A percentile compares a stretch with the other conserved stretches of the same genome.
phyloP scores from a whole-genome alignment of 2,329 filamentous ascomycete genomes.

The Pyrenophora seminiperda region DNA sequence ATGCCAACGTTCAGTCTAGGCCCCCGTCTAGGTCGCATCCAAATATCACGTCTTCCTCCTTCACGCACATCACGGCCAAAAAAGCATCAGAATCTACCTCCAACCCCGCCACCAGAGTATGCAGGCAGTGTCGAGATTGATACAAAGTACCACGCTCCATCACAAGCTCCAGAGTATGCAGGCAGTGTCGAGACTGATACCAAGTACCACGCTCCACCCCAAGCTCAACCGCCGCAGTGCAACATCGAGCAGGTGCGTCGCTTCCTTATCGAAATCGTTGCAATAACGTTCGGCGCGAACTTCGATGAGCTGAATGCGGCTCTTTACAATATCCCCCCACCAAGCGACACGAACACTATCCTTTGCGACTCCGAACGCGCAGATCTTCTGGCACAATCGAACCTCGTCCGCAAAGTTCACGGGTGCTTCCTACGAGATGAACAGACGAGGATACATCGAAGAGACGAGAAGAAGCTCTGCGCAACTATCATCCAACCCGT shows the following conservation, averaged over 20 bases:
- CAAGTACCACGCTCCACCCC: neutral
- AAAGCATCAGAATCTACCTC: neutral
- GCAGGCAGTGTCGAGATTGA: neutral
- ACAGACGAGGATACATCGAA: neutral
- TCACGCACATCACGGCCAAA: neutral
- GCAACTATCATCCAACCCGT: neutral
- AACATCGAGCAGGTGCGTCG: neutral
- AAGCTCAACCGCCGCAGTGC: slow-evolving; percentile 2
- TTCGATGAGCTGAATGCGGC: too few species aligned
- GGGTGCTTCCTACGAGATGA: neutral
- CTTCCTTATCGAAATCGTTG: neutral
- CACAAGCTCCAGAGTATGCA: neutral
- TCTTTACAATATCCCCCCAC: too few species aligned
- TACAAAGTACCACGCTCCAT: neutral
- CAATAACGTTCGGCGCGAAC: too few species aligned
- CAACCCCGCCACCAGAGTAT: neutral
- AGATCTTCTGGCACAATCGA: too few species aligned
- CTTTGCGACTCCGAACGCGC: too few species aligned
- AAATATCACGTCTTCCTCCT: slow-evolving; percentile 2
- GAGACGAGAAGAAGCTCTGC: neutral
- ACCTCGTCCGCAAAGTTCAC: neutral
- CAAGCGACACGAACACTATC: too few species aligned
- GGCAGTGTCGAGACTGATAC: neutral
- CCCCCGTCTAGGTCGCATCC: slow-evolving; percentile 2
- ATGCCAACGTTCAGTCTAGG: neutral